A percentile compares a stretch with the other conserved stretches of the same genome.
Evolutionary conservation across 192 early-diverging fungal species (phyloP).

Genomic region (Backusella luteola): DNA sequence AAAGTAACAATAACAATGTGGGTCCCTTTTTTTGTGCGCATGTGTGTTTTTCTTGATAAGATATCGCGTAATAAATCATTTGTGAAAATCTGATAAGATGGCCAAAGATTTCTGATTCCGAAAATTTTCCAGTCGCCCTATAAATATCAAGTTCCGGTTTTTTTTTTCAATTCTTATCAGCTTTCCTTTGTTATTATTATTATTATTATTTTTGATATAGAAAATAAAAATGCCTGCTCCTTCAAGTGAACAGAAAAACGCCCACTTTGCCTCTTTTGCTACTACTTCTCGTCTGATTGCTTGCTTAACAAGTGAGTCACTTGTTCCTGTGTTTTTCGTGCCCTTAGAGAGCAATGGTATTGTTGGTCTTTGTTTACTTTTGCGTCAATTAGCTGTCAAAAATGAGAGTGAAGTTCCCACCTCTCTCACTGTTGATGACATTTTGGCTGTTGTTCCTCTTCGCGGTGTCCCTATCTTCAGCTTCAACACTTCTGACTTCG

Average conservation of each 20-base stretch:
- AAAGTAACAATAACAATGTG: neutral
- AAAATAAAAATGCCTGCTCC: conserved; percentile 22
- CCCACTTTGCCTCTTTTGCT: conserved; percentile 44
- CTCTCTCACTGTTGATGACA: conserved; percentile 19
- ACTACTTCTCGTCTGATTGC: conserved; percentile 54
- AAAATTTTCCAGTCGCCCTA: neutral
- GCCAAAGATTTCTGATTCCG: neutral
- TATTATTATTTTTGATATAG: neutral
- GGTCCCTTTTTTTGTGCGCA: neutral
- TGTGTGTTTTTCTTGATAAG: neutral
- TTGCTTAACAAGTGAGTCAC: conserved; percentile 54
- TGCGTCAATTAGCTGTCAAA: neutral
- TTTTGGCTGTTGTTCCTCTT: conserved; percentile 25
- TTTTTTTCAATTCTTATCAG: neutral
- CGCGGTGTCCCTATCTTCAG: conserved; percentile 28
- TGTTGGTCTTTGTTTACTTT: conserved; percentile 22
- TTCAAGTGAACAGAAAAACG: conserved; percentile 8
- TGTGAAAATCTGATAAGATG: conserved; percentile 7
- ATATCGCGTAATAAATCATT: neutral
- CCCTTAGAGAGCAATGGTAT: neutral
- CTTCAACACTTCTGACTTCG: conserved; percentile 19
- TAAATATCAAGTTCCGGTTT: neutral
- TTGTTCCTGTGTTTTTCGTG: conserved; percentile 47
- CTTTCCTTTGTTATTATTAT: neutral
- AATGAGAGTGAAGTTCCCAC: conserved; percentile 1